Evolutionary conservation across 2,329 filamentous ascomycete species (phyloP).

Genomic region (Penicillium thymicola): DNA sequence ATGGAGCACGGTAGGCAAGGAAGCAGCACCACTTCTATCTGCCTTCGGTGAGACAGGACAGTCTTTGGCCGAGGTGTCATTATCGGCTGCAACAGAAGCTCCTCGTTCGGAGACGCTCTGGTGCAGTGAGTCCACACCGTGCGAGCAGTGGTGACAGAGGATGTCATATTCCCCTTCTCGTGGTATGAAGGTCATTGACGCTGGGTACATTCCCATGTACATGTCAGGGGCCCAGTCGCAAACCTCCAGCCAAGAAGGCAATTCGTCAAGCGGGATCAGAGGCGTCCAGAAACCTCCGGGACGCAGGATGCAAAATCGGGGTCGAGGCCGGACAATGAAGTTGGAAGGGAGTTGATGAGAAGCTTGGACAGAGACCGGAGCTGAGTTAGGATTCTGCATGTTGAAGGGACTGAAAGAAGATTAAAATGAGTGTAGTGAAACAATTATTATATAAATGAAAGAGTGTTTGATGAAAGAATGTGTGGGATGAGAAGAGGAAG

Average conservation of each 20-base stretch:
- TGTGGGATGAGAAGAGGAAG: slow-evolving; percentile 1
- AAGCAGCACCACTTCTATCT: not conserved
- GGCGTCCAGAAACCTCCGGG: slow-evolving; percentile 36
- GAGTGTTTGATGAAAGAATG: slow-evolving; percentile 8
- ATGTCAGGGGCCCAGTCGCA: slow-evolving; percentile 25
- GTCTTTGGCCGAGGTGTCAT: not conserved
- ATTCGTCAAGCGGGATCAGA: slow-evolving; percentile 44
- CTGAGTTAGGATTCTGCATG: slow-evolving; percentile 11
- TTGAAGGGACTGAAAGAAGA: not conserved
- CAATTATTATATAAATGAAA: slow-evolving; percentile 1
- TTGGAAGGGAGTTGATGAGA: slow-evolving; percentile 1
- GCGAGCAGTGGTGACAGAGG: slow-evolving; percentile 31
- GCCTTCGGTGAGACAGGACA: not conserved
- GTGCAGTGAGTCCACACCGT: slow-evolving; percentile 21
- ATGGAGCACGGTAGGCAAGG: not conserved
- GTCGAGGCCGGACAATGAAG: slow-evolving; percentile 23
- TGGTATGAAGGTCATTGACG: slow-evolving; percentile 20
- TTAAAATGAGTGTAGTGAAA: slow-evolving; percentile 1
- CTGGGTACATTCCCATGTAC: slow-evolving; percentile 23
- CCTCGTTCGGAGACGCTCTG: slow-evolving; percentile 25
- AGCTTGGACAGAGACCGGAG: not conserved
- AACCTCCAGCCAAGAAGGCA: slow-evolving; percentile 38
- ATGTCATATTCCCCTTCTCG: slow-evolving; percentile 36
- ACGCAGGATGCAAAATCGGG: slow-evolving; percentile 41
- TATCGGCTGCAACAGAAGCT: slow-evolving; percentile 1